Evolutionary conservation across 116 monocot genomes (phyloP).

Genomic region (Dioscorea cayenensis): DNA sequence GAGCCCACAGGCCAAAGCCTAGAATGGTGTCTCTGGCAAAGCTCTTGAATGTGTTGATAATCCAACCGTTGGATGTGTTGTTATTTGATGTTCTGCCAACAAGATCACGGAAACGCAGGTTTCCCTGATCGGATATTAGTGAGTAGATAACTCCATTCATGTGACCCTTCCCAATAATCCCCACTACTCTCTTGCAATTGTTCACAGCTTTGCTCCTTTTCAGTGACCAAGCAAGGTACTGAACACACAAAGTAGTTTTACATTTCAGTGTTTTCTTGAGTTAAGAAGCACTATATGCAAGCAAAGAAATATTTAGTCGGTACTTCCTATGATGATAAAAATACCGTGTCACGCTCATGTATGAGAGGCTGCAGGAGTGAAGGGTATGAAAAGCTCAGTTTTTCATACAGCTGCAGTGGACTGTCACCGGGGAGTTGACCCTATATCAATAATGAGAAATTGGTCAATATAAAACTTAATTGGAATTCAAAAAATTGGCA

Average conservation of each 20-base stretch:
- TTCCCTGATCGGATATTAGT: slow-evolving; percentile 68
- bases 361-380: slow-evolving; percentile 72
- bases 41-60: slow-evolving; percentile 21
- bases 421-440: slow-evolving; percentile 30
- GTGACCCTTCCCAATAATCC: slow-evolving; percentile 83
- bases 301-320: no score
- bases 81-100: slow-evolving; percentile 26
- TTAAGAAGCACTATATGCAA: neutral
- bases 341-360: slow-evolving; percentile 77
- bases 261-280: neutral
- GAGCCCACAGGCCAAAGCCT: slow-evolving; percentile 50
- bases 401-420: slow-evolving; percentile 62
- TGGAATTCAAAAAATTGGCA: neutral
- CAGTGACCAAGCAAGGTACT: slow-evolving; percentile 93
- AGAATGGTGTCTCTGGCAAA: slow-evolving; percentile 67
- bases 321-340: neutral
- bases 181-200: slow-evolving; percentile 56
- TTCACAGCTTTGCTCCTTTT: slow-evolving; percentile 98
- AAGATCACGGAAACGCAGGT: slow-evolving; percentile 81
- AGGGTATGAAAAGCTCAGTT: slow-evolving; percentile 74
- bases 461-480: neutral
- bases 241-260: neutral
- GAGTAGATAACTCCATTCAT: slow-evolving; percentile 89
- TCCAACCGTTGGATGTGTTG: slow-evolving; percentile 27
- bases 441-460: slow-evolving; percentile 20